Percentiles rank a stretch among this genome's conserved stretches.
Evolutionary conservation across 306 rosid genomes (phyloP).

Genomic region (Inga leiocalycina): DNA sequence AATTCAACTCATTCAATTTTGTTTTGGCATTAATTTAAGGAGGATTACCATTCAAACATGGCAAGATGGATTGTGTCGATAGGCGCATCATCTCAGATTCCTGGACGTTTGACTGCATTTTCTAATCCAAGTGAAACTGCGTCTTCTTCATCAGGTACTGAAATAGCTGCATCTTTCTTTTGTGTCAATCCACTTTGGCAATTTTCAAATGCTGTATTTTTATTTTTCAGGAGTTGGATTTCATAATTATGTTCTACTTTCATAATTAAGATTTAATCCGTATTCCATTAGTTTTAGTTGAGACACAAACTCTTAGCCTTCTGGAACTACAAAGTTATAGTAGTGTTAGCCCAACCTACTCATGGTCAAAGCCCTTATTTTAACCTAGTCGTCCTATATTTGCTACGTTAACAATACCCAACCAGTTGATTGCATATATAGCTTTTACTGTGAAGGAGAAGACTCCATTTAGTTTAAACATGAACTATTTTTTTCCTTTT

Average conservation of each 20-base stretch:
- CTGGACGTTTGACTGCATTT: neutral
- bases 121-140: conserved; percentile 3
- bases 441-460: no score
- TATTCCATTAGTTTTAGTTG: neutral
- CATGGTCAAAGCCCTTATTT: neutral
- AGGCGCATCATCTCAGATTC: neutral
- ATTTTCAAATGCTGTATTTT: neutral
- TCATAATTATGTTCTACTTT: neutral
- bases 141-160: conserved; percentile 3
- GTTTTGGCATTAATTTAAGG: conserved; percentile 21
- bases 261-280: neutral
- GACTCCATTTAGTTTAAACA: no score
- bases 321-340: neutral
- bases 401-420: neutral
- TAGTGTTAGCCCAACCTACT: neutral
- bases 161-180: neutral
- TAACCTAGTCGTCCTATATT: neutral
- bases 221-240: neutral
- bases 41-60: conserved; percentile 23
- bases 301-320: neutral
- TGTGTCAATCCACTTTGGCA: neutral
- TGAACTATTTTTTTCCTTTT: no score
- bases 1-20: neutral
- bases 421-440: neutral
- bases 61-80: neutral